Evolutionary conservation across 495 filamentous ascomycete species (phyloP).

Genomic region (Bacidia gigantensis): DNA sequence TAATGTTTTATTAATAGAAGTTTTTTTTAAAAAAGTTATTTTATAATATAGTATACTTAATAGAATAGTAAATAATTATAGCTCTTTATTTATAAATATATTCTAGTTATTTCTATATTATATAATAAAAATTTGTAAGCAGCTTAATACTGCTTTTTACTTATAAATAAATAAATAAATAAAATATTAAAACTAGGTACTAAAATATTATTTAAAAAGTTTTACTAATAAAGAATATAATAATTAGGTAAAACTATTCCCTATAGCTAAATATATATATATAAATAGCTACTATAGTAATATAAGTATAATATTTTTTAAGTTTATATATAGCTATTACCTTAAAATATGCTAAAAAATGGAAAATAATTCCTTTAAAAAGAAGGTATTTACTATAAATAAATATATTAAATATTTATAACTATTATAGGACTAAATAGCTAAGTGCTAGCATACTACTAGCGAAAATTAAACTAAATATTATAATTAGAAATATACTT

Average conservation of each 20-base stretch:
- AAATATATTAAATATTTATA: not conserved
- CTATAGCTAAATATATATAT: not conserved
- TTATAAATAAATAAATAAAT: not conserved
- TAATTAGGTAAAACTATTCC: not conserved
- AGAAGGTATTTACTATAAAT: not conserved
- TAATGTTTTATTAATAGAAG: not conserved
- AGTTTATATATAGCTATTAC: not conserved
- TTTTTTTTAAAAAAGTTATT: too few relatives aligned
- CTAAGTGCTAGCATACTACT: not conserved
- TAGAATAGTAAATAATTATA: too few relatives aligned
- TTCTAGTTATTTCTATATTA: not conserved
- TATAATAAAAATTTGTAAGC: not conserved
- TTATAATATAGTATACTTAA: not conserved
- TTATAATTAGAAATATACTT: too few relatives aligned
- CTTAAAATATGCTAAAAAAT: not conserved
- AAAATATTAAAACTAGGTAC: slow-evolving; percentile 1
- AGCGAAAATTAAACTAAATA: not conserved
- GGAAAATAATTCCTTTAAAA: not conserved
- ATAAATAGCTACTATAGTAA: not conserved
- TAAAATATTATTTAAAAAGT: not conserved
- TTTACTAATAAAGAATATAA: not conserved
- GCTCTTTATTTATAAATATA: not conserved
- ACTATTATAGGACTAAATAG: not conserved
- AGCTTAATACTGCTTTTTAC: too few relatives aligned
- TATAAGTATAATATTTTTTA: not conserved